Conservation (phyloP, 1,139 yeast species). For the Blastobotrys buckinghamii region DNA sequence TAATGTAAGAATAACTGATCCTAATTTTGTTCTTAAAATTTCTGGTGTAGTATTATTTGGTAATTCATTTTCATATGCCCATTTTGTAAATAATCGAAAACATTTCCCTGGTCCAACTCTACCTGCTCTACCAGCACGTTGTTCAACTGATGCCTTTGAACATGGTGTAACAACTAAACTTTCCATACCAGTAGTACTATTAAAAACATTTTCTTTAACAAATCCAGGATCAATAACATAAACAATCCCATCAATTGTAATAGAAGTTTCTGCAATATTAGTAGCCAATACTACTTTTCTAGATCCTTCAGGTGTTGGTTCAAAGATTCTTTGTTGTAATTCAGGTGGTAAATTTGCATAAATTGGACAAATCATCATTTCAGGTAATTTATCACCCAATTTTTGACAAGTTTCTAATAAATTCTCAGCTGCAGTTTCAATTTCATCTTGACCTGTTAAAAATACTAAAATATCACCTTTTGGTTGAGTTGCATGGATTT, state of each 20-base stretch:
- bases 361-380: constrained; percentile 75
- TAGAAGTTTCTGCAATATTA: constrained; percentile 94
- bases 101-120: constrained; percentile 96
- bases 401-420: constrained; percentile 58
- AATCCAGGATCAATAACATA: constrained; percentile 98
- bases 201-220: constrained; percentile 91
- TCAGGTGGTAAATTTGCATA: constrained; percentile 89
- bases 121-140: constrained; percentile 96
- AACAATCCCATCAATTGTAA: constrained; percentile 95
- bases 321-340: constrained; percentile 73
- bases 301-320: constrained; percentile 72
- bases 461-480: constrained; percentile 89
- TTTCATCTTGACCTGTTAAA: constrained; percentile 92
- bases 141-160: constrained; percentile 92
- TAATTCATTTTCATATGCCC: constrained; percentile 75
- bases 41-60: constrained; percentile 84
- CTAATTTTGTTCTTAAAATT: constrained; percentile 72
- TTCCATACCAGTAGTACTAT: constrained; percentile 86
- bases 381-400: constrained; percentile 57
- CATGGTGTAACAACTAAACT: constrained; percentile 79
- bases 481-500: constrained; percentile 69
- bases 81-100: constrained; percentile 78
- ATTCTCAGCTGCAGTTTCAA: constrained; percentile 72
- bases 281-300: constrained; percentile 92
- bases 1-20: constrained; percentile 66